A percentile compares a stretch with the other conserved stretches of the same genome.
These are phyloP conservation scores for Gaillardinia entomophila DNA, from an alignment of 805 yeast genomes.

Conservation along the genomic window DNA sequence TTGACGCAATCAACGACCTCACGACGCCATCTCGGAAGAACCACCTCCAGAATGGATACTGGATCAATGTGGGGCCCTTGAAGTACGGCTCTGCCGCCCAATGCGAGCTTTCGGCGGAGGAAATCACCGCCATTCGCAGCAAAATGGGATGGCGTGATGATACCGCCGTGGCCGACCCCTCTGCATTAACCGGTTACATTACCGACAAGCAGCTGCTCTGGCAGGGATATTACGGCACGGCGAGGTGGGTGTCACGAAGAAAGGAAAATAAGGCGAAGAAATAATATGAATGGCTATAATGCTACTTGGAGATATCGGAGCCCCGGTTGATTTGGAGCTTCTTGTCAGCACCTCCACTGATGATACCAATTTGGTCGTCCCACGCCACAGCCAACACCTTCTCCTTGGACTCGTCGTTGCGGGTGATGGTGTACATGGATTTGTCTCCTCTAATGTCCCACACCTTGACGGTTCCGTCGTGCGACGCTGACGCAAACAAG, in stretches of 20 bases:
- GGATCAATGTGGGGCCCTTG: constrained; percentile 92
- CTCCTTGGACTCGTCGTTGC: constrained; percentile 48
- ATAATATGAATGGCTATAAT: background rate
- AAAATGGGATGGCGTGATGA: constrained; percentile 58
- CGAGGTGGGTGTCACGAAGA: constrained; percentile 47
- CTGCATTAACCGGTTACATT: constrained; percentile 49
- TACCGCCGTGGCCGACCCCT: constrained; percentile 8
- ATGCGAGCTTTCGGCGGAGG: constrained; percentile 71
- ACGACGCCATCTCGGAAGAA: constrained; percentile 23
- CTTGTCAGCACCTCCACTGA: constrained; percentile 93
- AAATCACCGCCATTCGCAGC: constrained; percentile 47
- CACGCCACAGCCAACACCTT: constrained; percentile 82
- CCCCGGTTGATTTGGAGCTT: constrained; percentile 75
- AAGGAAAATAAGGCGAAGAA: constrained; percentile 12
- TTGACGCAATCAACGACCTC: constrained; percentile 55
- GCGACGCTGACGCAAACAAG: constrained; percentile 87
- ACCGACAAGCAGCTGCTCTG: constrained; percentile 64
- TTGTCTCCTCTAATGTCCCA: constrained; percentile 93
- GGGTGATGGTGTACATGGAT: constrained; percentile 73
- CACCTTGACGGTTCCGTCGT: constrained; percentile 89
- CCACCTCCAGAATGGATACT: constrained; percentile 43
- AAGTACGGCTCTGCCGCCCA: constrained; percentile 84
- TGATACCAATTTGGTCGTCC: constrained; percentile 73
- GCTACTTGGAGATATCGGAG: constrained; percentile 16
- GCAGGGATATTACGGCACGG: constrained; percentile 73